Evolutionary conservation across 2,329 filamentous ascomycete genomes (phyloP).

Genomic region (Apiospora koreana): DNA sequence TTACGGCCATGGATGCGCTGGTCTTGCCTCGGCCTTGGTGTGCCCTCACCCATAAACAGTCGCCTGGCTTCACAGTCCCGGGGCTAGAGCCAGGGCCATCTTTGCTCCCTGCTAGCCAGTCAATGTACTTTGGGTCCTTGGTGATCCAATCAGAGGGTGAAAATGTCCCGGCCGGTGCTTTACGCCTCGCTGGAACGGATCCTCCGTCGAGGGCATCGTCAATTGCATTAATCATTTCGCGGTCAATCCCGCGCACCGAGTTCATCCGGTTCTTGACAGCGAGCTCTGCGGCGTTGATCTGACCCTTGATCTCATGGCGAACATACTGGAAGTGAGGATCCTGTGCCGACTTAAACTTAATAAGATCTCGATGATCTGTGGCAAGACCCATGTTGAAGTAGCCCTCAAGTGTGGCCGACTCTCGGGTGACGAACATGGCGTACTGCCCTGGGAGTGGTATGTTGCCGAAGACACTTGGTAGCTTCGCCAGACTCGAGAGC

Average conservation of each 20-base stretch:
- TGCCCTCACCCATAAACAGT: slow-evolving; percentile 42
- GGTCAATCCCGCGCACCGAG: slow-evolving; percentile 38
- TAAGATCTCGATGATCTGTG: slow-evolving; percentile 40
- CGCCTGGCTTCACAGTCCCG: slow-evolving; percentile 20
- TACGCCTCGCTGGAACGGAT: slow-evolving; percentile 36
- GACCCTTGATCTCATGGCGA: slow-evolving; percentile 36
- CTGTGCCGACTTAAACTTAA: slow-evolving; percentile 37
- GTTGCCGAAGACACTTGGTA: slow-evolving; percentile 32
- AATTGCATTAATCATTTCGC: slow-evolving; percentile 32
- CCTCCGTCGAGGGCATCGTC: slow-evolving; percentile 36
- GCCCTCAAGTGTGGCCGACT: slow-evolving; percentile 41
- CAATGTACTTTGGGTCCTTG: slow-evolving; percentile 35
- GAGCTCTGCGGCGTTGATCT: slow-evolving; percentile 37
- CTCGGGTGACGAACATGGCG: slow-evolving; percentile 40
- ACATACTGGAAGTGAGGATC: slow-evolving; percentile 33
- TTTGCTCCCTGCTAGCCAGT: slow-evolving; percentile 32
- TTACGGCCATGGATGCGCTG: slow-evolving; percentile 39
- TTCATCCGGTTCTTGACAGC: slow-evolving; percentile 39
- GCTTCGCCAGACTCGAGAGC: slow-evolving; percentile 36
- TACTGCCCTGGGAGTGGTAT: slow-evolving; percentile 33
- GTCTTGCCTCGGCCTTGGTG: slow-evolving; percentile 45
- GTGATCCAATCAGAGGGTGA: slow-evolving; percentile 39
- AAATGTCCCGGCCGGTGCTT: slow-evolving; percentile 29
- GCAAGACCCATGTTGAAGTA: slow-evolving; percentile 37
- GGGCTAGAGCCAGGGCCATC: slow-evolving; percentile 8